Evolutionary conservation across 768 basidiomycete species (phyloP).

Genomic region (Mycena alexandri): DNA sequence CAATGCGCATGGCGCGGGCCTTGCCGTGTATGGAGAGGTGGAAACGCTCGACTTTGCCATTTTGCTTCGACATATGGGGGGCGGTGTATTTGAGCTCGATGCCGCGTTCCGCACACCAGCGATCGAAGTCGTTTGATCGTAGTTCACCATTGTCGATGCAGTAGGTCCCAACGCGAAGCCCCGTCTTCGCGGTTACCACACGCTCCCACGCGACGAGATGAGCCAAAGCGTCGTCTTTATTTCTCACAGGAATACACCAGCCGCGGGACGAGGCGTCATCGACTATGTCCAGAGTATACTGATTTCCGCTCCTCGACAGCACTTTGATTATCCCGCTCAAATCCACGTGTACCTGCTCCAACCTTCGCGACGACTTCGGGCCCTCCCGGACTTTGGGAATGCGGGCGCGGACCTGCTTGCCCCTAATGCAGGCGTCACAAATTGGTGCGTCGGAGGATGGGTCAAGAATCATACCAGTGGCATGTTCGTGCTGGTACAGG

Average conservation of each 20-base stretch:
- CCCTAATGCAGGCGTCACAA: conserved; percentile 47
- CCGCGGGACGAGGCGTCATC: conserved; percentile 47
- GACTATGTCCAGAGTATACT: too few relatives aligned
- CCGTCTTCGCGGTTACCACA: conserved; percentile 40
- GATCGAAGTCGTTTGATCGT: conserved; percentile 16
- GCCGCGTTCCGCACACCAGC: conserved; percentile 34
- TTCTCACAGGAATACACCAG: conserved; percentile 50
- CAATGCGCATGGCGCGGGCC: conserved; percentile 45
- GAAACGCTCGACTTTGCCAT: conserved; percentile 50
- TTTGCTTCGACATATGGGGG: conserved; percentile 52
- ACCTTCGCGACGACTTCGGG: conserved; percentile 40
- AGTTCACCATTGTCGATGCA: conserved; percentile 44
- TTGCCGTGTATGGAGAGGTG: conserved; percentile 50
- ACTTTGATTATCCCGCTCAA: conserved; percentile 43
- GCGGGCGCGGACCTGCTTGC: conserved; percentile 51
- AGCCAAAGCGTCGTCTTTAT: conserved; percentile 42
- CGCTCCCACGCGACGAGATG: conserved; percentile 47
- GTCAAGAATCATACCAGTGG: conserved; percentile 5
- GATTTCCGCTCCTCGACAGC: conserved; percentile 42
- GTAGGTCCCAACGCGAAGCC: conserved; percentile 31
- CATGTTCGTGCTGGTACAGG: neutral
- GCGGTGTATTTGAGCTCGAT: conserved; percentile 41
- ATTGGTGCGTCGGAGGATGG: neutral
- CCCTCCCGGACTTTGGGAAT: conserved; percentile 48
- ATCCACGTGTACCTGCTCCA: conserved; percentile 51